Conservation (phyloP, 129 eudicot species). For the Escallonia herrerae region DNA sequence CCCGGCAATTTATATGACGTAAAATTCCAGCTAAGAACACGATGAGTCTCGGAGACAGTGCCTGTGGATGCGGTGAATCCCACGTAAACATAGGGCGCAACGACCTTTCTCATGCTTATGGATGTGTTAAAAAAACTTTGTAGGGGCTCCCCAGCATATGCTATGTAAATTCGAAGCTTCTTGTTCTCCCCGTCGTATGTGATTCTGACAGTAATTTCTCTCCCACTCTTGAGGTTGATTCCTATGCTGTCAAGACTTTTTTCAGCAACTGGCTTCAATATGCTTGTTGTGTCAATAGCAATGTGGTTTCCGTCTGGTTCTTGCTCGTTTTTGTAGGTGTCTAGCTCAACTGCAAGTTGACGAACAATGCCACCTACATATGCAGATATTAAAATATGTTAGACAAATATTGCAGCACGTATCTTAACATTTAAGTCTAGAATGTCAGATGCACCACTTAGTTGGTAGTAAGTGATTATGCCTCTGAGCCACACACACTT, state of each 20-base stretch:
- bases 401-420: no score
- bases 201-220: constrained; percentile 34
- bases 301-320: constrained; percentile 61
- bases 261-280: constrained; percentile 31
- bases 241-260: constrained; percentile 32
- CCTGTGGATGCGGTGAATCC: constrained; percentile 73
- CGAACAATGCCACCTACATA: constrained; percentile 34
- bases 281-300: constrained; percentile 49
- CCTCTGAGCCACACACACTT: no score
- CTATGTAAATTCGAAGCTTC: constrained; percentile 25
- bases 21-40: constrained; percentile 50
- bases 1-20: constrained; percentile 32
- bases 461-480: no score
- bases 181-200: constrained; percentile 50
- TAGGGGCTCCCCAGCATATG: constrained; percentile 36
- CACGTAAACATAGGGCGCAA: constrained; percentile 38
- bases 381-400: no score
- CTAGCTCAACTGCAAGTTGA: constrained; percentile 69
- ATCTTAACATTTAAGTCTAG: no score
- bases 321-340: constrained; percentile 54
- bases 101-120: constrained; percentile 39
- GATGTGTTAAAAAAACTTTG: constrained; percentile 26
- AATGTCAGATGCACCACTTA: no score
- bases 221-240: constrained; percentile 57
- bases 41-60: constrained; percentile 37